These are phyloP conservation scores for Sideroxylon spinosum DNA, from an alignment of 179 eudicot species.

Conservation along the genomic window DNA sequence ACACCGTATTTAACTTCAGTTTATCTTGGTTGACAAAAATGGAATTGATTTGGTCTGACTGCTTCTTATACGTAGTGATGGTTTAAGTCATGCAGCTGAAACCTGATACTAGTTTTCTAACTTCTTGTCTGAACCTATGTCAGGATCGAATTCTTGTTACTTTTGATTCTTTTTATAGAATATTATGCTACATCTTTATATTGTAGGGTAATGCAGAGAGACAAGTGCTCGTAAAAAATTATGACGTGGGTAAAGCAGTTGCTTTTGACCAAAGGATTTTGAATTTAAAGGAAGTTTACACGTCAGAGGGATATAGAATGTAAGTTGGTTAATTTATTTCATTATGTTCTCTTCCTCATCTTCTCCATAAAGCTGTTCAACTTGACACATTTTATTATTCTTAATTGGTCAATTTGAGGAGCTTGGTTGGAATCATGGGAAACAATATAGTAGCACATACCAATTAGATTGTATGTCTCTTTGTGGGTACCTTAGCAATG, in stretches of 20 bases:
- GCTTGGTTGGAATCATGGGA: background rate
- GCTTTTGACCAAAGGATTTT: constrained; percentile 64
- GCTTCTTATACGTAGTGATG: background rate
- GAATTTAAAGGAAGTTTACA: constrained; percentile 87
- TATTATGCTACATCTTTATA: background rate
- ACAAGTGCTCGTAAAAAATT: constrained; percentile 86
- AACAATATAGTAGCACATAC: background rate
- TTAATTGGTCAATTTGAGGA: background rate
- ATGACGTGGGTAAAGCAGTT: constrained; percentile 70
- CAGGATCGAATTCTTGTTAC: background rate
- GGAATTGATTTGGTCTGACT: background rate
- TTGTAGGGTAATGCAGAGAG: constrained; percentile 72
- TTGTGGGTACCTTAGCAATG: background rate
- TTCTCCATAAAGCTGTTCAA: background rate
- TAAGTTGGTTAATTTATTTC: constrained; percentile 31
- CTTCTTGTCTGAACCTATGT: background rate
- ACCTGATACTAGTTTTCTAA: background rate
- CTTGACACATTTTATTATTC: constrained; percentile 6
- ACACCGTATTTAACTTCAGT: background rate
- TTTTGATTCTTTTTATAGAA: background rate
- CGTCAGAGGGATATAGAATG: constrained; percentile 79
- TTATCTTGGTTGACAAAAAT: background rate
- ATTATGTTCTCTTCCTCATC: background rate
- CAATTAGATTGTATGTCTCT: background rate
- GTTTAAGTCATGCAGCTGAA: background rate